Conservation (phyloP, 306 rosid species). For the Sicyos baderoa region DNA sequence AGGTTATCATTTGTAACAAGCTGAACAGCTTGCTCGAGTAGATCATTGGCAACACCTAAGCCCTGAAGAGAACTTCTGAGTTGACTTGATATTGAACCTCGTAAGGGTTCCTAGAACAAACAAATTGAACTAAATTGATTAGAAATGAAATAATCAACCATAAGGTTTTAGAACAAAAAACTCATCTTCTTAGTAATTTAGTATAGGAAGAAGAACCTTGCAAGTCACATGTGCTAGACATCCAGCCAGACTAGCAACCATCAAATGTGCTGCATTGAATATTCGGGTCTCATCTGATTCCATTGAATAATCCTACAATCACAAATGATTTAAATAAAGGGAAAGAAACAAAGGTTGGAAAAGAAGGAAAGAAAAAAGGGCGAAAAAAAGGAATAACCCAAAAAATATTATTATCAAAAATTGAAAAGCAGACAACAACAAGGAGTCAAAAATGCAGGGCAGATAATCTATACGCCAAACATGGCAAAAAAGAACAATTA, state of each 20-base stretch:
- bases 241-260: constrained; percentile 98
- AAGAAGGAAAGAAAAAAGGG: too few species aligned
- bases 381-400: neutral
- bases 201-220: constrained; percentile 47
- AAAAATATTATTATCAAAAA: neutral
- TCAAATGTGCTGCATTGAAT: constrained; percentile 86
- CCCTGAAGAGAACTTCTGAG: constrained; percentile 79
- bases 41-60: constrained; percentile 48
- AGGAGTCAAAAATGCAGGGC: neutral
- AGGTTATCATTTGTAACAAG: constrained; percentile 93
- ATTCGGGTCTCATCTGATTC: constrained; percentile 96
- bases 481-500: neutral
- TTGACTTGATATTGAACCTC: constrained; percentile 69
- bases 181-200: constrained; percentile 11
- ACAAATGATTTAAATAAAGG: constrained; percentile 18
- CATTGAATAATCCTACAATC: constrained; percentile 85
- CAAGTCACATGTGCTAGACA: constrained; percentile 96
- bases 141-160: constrained; percentile 12
- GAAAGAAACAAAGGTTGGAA: too few species aligned
- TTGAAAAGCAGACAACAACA: neutral
- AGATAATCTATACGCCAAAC: neutral
- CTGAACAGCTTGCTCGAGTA: constrained; percentile 87
- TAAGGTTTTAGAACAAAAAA: constrained; percentile 7
- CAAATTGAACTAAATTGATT: neutral
- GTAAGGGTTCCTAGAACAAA: constrained; percentile 70